Evolutionary conservation across 495 filamentous ascomycete genomes (phyloP).

Genomic region (Lophiotrema nucula): DNA sequence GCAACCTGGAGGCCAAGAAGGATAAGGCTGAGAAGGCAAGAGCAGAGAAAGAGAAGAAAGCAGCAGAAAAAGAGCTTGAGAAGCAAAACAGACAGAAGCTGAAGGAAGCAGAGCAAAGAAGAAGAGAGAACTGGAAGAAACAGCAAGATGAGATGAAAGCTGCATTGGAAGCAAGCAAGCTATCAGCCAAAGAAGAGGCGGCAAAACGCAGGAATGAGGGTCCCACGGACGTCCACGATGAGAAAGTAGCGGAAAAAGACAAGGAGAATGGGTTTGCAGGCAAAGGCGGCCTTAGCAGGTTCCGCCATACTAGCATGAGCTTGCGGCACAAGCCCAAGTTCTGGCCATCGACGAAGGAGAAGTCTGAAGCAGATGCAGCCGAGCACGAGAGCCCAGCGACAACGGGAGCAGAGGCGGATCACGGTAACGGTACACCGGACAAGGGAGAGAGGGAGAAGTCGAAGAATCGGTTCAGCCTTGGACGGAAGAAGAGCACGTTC

Average conservation of each 20-base stretch:
- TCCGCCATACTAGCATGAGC: constrained; percentile 60
- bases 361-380: constrained; percentile 4
- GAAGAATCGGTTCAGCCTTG: constrained; percentile 55
- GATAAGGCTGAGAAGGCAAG: constrained; percentile 50
- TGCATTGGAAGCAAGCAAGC: constrained; percentile 58
- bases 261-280: constrained; percentile 35
- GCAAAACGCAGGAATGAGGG: constrained; percentile 23
- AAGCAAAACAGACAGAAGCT: constrained; percentile 64
- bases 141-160: constrained; percentile 60
- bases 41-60: constrained; percentile 40
- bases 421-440: constrained; percentile 1
- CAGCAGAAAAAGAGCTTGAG: constrained; percentile 51
- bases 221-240: neutral
- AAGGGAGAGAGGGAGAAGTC: constrained; percentile 34
- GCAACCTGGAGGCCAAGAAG: constrained; percentile 50
- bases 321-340: constrained; percentile 51
- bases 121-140: constrained; percentile 51
- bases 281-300: constrained; percentile 48
- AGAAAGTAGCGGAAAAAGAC: constrained; percentile 11
- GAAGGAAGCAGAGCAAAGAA: constrained; percentile 58
- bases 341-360: constrained; percentile 37
- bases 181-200: constrained; percentile 53
- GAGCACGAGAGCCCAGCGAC: constrained; percentile 5
- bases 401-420: constrained; percentile 11
- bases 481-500: constrained; percentile 53